Conservation (phyloP, 2,329 filamentous ascomycete genomes). For the Apiospora aurea region DNA sequence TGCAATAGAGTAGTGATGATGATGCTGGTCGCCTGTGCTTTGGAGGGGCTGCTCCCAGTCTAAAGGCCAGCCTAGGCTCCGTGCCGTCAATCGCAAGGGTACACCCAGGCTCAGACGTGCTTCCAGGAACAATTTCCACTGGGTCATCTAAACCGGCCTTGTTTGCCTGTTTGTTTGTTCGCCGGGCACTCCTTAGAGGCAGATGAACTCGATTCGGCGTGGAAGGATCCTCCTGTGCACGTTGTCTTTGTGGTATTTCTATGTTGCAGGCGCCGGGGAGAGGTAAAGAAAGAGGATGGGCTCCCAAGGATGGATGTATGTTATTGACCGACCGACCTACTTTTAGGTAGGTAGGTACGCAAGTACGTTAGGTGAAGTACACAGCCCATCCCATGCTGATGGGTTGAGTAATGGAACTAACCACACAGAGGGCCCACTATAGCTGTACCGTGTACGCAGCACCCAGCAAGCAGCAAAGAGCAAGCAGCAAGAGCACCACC, state of each 20-base stretch:
- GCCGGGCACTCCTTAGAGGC: not conserved
- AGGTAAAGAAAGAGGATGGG: not conserved
- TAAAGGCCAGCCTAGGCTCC: conserved; percentile 19
- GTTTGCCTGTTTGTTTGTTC: conserved; percentile 15
- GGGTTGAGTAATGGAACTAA: conserved; percentile 12
- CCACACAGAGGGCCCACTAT: not conserved
- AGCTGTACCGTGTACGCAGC: not conserved
- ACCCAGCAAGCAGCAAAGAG: not conserved
- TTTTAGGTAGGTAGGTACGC: conserved; percentile 5
- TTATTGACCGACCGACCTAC: conserved; percentile 9
- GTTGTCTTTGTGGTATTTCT: conserved; percentile 17
- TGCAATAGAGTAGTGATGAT: conserved; percentile 16
- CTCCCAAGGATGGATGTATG: conserved; percentile 1
- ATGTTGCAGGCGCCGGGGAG: not conserved
- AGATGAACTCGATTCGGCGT: not conserved
- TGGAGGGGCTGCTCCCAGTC: conserved; percentile 21
- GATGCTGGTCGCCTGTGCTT: conserved; percentile 17
- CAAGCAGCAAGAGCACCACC: not conserved
- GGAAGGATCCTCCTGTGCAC: not conserved
- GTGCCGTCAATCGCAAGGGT: conserved; percentile 20
- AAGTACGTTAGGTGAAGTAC: not conserved
- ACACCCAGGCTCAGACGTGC: conserved; percentile 14
- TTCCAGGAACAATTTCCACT: conserved; percentile 15
- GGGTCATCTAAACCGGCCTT: conserved; percentile 15
- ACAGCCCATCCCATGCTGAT: conserved; percentile 17